These are phyloP conservation scores for Candida qinlingensis DNA, from an alignment of 805 yeast species.

Conservation along the genomic window DNA sequence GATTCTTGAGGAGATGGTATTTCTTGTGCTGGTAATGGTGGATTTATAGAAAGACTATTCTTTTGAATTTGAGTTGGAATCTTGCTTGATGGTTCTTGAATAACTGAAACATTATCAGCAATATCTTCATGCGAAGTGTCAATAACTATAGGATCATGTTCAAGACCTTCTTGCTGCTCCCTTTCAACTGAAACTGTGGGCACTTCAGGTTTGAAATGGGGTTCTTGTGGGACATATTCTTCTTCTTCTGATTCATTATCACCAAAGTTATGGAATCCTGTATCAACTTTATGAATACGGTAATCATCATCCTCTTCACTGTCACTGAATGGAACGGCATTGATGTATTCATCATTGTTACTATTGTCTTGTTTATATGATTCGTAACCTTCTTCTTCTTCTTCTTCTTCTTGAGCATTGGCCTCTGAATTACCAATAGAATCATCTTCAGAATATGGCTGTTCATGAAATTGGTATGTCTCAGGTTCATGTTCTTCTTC, in stretches of 20 bases:
- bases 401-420: background rate
- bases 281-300: background rate
- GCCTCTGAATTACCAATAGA: background rate
- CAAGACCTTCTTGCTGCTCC: background rate
- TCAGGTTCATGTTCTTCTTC: background rate
- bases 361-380: too few species aligned
- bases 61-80: too few species aligned
- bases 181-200: background rate
- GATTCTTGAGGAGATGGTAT: slow-evolving; percentile 8
- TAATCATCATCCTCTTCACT: slow-evolving; percentile 9
- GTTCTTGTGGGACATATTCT: background rate
- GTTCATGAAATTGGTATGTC: slow-evolving; percentile 6
- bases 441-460: slow-evolving; percentile 3
- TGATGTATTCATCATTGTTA: slow-evolving; percentile 2
- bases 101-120: too few species aligned
- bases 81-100: background rate
- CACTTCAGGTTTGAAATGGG: background rate
- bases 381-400: too few species aligned
- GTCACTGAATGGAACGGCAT: slow-evolving; percentile 8
- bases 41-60: too few species aligned
- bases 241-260: background rate
- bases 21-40: background rate
- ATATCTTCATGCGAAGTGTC: too few species aligned
- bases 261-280: background rate
- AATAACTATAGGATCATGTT: background rate